Base-by-base conservation (phyloP, 2,329 filamentous ascomycete genomes). In the Furcasterigmium sp. region DNA sequence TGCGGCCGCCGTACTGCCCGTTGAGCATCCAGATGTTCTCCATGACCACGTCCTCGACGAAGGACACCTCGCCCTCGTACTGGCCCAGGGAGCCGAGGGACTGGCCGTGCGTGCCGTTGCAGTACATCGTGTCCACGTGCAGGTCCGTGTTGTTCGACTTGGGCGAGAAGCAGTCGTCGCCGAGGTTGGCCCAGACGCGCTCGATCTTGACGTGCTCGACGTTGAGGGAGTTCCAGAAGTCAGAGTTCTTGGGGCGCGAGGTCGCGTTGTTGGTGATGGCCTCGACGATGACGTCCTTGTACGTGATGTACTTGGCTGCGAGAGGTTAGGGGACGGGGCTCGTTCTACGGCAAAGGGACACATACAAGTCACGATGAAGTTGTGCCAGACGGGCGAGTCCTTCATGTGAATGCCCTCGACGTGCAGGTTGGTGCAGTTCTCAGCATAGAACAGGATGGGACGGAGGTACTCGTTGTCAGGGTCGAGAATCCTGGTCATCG, bases 91-190 rank as follows among this genome's bases (percentile, higher is more conserved):
- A 78, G 18, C 79, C 80, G 14, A 83, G 76, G 23, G 69, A 74
- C 53, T 82, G 79, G 32, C 79, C 79, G 57, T 83, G 79, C 8
- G 72, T 78, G 42, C 78, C 46, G 50, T 78, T 81, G 65, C 79
- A 83, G 49, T 69, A 59, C 4, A 82, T 63, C 50, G 78, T 78
- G 55, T 81, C 73, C 4, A 82, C 71, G 20, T 81, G 57, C 15
- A 82, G 73, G 50, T 79, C 64, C 30, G 75, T 79, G 51, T 67
- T 73, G 60, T 82, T 82, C 9, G 78, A 78, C 59, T 82, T 83
- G 67, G 82, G 80, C 2, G 75, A 76, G 32, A 83, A 75, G 47
- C 80, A 83, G 56, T 84, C 71, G 51, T 85, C 82, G 29, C 80
- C 80, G 50, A 84, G 85, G 56, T 80, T 70, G 46, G 85, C 48